Evolutionary conservation across 2,329 filamentous ascomycete genomes (phyloP).

Genomic region (Stenocarpella maydis): DNA sequence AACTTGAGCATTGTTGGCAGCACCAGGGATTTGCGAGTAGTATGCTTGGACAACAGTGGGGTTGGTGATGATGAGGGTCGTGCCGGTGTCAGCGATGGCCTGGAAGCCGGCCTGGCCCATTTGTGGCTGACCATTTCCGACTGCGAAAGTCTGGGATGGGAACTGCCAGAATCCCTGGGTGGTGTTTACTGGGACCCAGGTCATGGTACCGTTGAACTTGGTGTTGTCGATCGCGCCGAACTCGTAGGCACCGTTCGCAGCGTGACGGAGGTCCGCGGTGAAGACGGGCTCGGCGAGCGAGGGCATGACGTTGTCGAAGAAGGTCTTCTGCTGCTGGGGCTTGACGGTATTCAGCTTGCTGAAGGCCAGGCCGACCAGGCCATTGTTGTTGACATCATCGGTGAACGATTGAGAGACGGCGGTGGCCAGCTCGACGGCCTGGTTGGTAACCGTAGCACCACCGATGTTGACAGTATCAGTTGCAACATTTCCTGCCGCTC

Average conservation of each 20-base stretch:
- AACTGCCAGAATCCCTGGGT: conserved; percentile 76
- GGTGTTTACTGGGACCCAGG: conserved; percentile 68
- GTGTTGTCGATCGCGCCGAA: conserved; percentile 74
- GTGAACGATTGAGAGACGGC: conserved; percentile 66
- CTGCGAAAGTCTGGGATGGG: conserved; percentile 61
- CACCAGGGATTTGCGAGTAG: conserved; percentile 56
- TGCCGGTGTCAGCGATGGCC: conserved; percentile 66
- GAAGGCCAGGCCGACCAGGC: conserved; percentile 75
- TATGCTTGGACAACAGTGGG: conserved; percentile 58
- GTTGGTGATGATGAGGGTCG: conserved; percentile 69
- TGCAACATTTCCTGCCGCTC: conserved; percentile 70
- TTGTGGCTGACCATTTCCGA: conserved; percentile 55
- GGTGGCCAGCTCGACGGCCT: conserved; percentile 74
- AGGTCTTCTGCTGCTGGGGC: conserved; percentile 72
- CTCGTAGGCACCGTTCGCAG: conserved; percentile 71
- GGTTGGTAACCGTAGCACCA: conserved; percentile 65
- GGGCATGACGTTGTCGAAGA: conserved; percentile 75
- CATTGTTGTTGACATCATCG: conserved; percentile 67
- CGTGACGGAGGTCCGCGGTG: conserved; percentile 72
- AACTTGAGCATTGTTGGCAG: conserved; percentile 47
- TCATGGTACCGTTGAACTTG: conserved; percentile 70
- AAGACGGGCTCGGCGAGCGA: conserved; percentile 72
- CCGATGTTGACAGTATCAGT: conserved; percentile 74
- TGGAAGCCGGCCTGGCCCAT: conserved; percentile 49
- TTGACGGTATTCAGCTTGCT: conserved; percentile 70